phyloP scores from a whole-genome alignment of 768 basidiomycete species.

The Phaeotremella skinneri region DNA sequence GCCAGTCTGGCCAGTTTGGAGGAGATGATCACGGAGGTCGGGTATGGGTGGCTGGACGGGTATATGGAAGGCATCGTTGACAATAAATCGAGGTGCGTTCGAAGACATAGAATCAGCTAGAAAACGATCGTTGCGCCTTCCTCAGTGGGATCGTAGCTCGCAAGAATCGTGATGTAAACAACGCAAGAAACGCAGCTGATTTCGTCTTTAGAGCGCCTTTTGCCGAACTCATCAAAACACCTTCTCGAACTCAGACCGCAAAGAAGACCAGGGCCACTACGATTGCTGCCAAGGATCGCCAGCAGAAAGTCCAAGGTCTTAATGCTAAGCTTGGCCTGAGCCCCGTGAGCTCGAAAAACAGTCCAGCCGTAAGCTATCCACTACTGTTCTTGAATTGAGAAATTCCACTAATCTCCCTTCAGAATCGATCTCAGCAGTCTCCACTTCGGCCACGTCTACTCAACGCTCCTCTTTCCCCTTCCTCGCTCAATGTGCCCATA shows the following conservation, averaged over 20 bases:
- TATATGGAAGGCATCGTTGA: slow-evolving; percentile 43
- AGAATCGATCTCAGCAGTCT: slow-evolving; percentile 27
- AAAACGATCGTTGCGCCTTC: slow-evolving; percentile 1
- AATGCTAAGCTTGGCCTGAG: slow-evolving; percentile 31
- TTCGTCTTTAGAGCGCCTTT: slow-evolving; percentile 32
- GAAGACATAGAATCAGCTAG: not conserved
- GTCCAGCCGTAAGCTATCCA: slow-evolving; percentile 9
- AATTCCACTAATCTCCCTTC: not conserved
- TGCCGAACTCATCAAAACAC: slow-evolving; percentile 48
- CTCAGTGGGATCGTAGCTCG: not conserved
- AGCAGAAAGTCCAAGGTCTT: slow-evolving; percentile 34
- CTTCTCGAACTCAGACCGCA: slow-evolving; percentile 41
- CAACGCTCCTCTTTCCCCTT: slow-evolving; percentile 22
- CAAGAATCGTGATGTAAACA: not conserved
- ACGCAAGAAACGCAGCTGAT: slow-evolving; percentile 9
- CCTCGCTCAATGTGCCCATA: not conserved
- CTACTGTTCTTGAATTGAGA: not conserved
- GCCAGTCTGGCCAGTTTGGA: slow-evolving; percentile 32
- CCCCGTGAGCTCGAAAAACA: slow-evolving; percentile 18
- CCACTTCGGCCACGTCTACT: slow-evolving; percentile 36
- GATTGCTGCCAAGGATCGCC: slow-evolving; percentile 37
- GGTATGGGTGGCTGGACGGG: slow-evolving; percentile 49
- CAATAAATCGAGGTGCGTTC: slow-evolving; percentile 23
- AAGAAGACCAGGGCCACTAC: slow-evolving; percentile 49
- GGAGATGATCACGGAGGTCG: slow-evolving; percentile 38